Evolutionary conservation across 179 eudicot species (phyloP).

Genomic region (Spinacia oleracea): DNA sequence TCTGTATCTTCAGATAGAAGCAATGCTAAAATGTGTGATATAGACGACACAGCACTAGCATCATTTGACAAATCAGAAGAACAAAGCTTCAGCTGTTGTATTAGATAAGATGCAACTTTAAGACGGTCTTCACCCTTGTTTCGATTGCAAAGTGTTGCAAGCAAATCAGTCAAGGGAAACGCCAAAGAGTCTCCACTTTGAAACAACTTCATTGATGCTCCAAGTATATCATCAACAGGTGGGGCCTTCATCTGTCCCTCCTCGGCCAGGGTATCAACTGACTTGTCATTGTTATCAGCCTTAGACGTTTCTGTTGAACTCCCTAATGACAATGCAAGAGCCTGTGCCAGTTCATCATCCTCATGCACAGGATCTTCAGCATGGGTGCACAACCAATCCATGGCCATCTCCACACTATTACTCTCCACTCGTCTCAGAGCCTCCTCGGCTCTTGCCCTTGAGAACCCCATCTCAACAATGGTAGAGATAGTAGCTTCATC

Average conservation of each 20-base stretch:
- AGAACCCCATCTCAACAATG: slow-evolving; percentile 96
- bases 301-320: slow-evolving; percentile 80
- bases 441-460: slow-evolving; percentile 97
- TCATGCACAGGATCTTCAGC: slow-evolving; percentile 93
- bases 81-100: slow-evolving; percentile 74
- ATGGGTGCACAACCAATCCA: slow-evolving; percentile 98
- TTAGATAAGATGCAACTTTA: slow-evolving; percentile 72
- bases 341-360: slow-evolving; percentile 93
- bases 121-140: slow-evolving; percentile 93
- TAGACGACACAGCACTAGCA: slow-evolving; percentile 62
- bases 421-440: slow-evolving; percentile 90
- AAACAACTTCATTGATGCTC: slow-evolving; percentile 75
- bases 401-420: slow-evolving; percentile 97
- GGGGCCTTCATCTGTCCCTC: slow-evolving; percentile 67
- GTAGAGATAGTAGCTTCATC: slow-evolving; percentile 90
- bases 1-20: slow-evolving; percentile 83
- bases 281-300: slow-evolving; percentile 64
- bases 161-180: slow-evolving; percentile 81
- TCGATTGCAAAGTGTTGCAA: slow-evolving; percentile 79
- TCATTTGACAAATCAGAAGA: slow-evolving; percentile 64
- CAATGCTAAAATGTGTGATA: slow-evolving; percentile 84
- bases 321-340: slow-evolving; percentile 92
- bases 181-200: slow-evolving; percentile 77
- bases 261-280: slow-evolving; percentile 57
- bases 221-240: slow-evolving; percentile 90